phyloP scores from a whole-genome alignment of 768 basidiomycete genomes.

The Boletus reticuloceps region DNA sequence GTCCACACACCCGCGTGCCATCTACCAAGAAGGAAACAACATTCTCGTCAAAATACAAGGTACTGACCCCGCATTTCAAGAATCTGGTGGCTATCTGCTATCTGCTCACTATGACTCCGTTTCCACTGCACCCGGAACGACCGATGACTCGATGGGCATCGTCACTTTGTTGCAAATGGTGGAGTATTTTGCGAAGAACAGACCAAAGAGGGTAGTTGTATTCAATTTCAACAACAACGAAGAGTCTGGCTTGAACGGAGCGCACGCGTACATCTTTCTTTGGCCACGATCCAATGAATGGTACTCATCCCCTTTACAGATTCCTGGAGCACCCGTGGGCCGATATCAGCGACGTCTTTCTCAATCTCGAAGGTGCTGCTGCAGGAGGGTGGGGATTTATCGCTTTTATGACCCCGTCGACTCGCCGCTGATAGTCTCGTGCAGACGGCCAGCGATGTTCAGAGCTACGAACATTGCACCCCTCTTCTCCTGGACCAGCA shows the following conservation, averaged over 20 bases:
- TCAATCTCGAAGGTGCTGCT: constrained; percentile 82
- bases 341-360: constrained; percentile 58
- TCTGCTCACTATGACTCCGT: constrained; percentile 85
- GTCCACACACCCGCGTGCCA: constrained; percentile 20
- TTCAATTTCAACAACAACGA: constrained; percentile 90
- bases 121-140: constrained; percentile 69
- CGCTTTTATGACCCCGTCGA: background rate
- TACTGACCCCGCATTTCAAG: constrained; percentile 33
- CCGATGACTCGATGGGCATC: constrained; percentile 77
- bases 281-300: background rate
- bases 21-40: constrained; percentile 69
- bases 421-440: background rate
- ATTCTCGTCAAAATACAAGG: constrained; percentile 65
- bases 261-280: constrained; percentile 47
- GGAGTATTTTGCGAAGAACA: constrained; percentile 47
- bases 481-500: constrained; percentile 48
- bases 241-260: constrained; percentile 73
- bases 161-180: constrained; percentile 65
- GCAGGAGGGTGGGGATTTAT: constrained; percentile 59
- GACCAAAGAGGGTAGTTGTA: constrained; percentile 58
- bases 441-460: constrained; percentile 73
- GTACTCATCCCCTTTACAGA: constrained; percentile 31
- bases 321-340: constrained; percentile 78
- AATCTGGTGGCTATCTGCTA: constrained; percentile 55
- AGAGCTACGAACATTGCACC: constrained; percentile 62